Evolutionary conservation across 805 yeast genomes (phyloP), one percentile per base, ranked within the genome.

Genomic region (Saturnispora bothae): DNA sequence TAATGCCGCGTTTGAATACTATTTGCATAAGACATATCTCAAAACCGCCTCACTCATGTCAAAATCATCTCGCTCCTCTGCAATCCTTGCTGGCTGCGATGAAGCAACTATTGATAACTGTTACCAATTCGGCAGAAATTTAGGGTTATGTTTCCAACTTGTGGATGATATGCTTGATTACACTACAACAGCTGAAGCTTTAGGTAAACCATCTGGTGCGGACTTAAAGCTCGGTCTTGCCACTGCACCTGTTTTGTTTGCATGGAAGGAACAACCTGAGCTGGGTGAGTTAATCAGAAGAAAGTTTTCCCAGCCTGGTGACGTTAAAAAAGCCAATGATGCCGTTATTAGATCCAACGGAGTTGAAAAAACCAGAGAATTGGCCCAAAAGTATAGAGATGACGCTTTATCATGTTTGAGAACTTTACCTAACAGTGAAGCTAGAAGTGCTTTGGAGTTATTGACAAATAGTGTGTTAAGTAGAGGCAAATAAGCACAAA

Each of bases 141-240:
- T 92, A 40, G 98, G 98, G 0, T 70, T 92, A 28, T 92, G 96
- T 55, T 92, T 92, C 71, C 98, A 89, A 63, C 71, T 92, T 42
- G 94, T 92, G 15, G 98, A 92, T 61, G 98, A 92, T 59, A 77
- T 89, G 78, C 70, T 92, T 47, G 98, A 92, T 61, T 92, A 84
- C 58, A 85, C 96, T 0, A 78, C 85, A n/a, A 76, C 88, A 22
- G 83, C 84, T 15, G 74, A 73, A 30, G 76, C 83, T 36, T 64
- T 92, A 41, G 98, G 98, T 27, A 92, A 92, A 59, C 97, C 98
- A 3, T 79, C 95, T 7, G 95, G 92, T 49, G 96, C 96, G 4
- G 98, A 92, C 61, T 68, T 92, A 49, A 76, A 88, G 57, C 66
- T 92, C 31, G 98, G 98, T 0, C 69, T 92, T 49, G 97, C 97